phyloP scores from a whole-genome alignment of 1,284 basidiomycete genomes.

The Gomphus sp. region DNA sequence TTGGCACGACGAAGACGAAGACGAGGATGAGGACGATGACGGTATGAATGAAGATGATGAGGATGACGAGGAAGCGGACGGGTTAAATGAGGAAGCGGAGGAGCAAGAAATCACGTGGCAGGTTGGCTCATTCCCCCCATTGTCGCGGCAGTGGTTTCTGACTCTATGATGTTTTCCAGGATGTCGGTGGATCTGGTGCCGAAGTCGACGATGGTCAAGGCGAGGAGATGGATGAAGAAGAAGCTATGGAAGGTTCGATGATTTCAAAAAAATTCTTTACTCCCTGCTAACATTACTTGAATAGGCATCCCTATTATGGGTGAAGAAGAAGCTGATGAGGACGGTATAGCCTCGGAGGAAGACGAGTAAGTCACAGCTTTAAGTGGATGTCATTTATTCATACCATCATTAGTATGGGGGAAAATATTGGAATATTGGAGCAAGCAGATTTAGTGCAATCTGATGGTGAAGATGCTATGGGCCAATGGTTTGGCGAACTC shows the following conservation, averaged over 20 bases:
- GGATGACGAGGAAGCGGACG: conserved; percentile 40
- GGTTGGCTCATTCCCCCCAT: conserved; percentile 32
- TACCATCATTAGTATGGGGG: conserved; percentile 31
- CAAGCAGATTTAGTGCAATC: conserved; percentile 28
- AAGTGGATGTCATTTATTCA: conserved; percentile 21
- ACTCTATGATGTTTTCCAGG: conserved; percentile 28
- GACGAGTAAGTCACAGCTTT: conserved; percentile 30
- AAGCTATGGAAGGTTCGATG: conserved; percentile 24
- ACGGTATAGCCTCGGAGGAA: conserved; percentile 33
- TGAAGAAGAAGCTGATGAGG: conserved; percentile 29
- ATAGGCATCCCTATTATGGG: conserved; percentile 25
- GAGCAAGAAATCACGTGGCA: conserved; percentile 65
- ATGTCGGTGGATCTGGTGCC: conserved; percentile 41
- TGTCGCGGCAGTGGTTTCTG: background rate
- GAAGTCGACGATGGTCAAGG: conserved; percentile 28
- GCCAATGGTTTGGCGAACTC: conserved; percentile 17
- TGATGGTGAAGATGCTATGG: conserved; percentile 40
- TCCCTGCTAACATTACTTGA: conserved; percentile 22
- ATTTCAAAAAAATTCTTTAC: background rate
- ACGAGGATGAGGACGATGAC: conserved; percentile 37
- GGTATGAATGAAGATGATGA: conserved; percentile 55
- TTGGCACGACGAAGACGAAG: conserved; percentile 19
- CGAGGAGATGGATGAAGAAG: conserved; percentile 40
- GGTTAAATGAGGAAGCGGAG: conserved; percentile 39
- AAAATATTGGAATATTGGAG: conserved; percentile 40